Conservation (phyloP, 2,329 filamentous ascomycete species). For the Diaporthe sp. region DNA sequence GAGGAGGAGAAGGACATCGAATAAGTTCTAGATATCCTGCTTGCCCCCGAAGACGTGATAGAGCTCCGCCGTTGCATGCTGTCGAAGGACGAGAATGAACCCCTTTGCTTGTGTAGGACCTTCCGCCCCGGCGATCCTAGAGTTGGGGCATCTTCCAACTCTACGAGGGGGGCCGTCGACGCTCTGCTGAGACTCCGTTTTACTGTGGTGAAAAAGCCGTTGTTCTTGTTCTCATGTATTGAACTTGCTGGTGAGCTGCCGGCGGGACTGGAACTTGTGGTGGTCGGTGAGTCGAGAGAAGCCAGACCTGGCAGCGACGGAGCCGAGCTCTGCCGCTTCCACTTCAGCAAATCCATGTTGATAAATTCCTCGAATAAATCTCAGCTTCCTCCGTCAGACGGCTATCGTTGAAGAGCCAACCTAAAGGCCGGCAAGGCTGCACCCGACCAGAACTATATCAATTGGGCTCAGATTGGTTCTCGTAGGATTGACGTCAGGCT, state of each 20-base stretch:
- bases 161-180: slow-evolving; percentile 38
- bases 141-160: slow-evolving; percentile 26
- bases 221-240: slow-evolving; percentile 42
- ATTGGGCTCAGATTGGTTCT: slow-evolving; percentile 10
- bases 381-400: background rate
- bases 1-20: slow-evolving; percentile 38
- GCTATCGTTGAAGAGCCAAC: background rate
- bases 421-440: background rate
- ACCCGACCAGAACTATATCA: background rate
- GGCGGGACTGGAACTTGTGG: slow-evolving; percentile 38
- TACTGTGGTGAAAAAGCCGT: slow-evolving; percentile 43
- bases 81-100: slow-evolving; percentile 43
- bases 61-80: slow-evolving; percentile 47
- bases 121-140: slow-evolving; percentile 30
- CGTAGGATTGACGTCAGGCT: slow-evolving; percentile 34
- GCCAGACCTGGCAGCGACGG: slow-evolving; percentile 35
- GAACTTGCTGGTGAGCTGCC: slow-evolving; percentile 43
- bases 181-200: slow-evolving; percentile 44
- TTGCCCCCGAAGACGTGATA: slow-evolving; percentile 46
- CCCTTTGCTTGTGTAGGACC: slow-evolving; percentile 35
- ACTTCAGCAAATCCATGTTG: slow-evolving; percentile 38
- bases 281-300: slow-evolving; percentile 38
- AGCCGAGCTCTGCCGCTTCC: slow-evolving; percentile 39
- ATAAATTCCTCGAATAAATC: background rate
- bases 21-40: slow-evolving; percentile 43